phyloP scores from a whole-genome alignment of 495 filamentous ascomycete species.

The Hypoxylon lienhwacheense region DNA sequence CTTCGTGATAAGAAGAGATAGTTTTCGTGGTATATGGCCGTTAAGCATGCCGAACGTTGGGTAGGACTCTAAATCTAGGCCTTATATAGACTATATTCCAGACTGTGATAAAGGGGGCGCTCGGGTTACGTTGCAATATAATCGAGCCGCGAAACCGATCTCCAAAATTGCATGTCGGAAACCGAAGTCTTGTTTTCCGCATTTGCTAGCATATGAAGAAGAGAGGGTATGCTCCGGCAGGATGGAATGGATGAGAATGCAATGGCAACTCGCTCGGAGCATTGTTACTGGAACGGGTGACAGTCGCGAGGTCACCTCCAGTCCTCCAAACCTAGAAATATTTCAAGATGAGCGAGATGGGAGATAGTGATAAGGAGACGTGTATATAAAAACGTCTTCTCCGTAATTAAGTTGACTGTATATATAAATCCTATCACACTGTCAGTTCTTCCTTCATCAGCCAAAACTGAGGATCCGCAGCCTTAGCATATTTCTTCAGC shows the following conservation, averaged over 20 bases:
- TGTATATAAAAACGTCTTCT: conserved; percentile 20
- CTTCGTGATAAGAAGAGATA: too few species aligned
- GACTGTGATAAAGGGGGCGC: conserved; percentile 4
- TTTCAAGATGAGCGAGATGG: conserved; percentile 15
- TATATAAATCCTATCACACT: conserved; percentile 2
- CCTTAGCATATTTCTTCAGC: conserved; percentile 1
- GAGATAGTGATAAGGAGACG: conserved; percentile 8
- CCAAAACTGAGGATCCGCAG: neutral
- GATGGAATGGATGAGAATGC: conserved; percentile 11
- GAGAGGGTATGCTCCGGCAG: conserved; percentile 17
- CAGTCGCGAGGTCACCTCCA: conserved; percentile 28
- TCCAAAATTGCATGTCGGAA: conserved; percentile 25
- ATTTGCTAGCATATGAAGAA: conserved; percentile 7
- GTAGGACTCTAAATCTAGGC: conserved; percentile 18
- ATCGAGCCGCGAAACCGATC: conserved; percentile 19
- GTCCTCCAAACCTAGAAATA: conserved; percentile 19
- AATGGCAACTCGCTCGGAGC: conserved; percentile 20
- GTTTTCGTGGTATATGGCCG: too few species aligned
- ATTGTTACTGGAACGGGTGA: conserved; percentile 25
- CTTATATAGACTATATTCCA: conserved; percentile 28
- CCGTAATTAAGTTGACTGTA: conserved; percentile 11
- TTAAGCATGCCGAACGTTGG: conserved; percentile 11
- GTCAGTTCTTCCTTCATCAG: conserved; percentile 9
- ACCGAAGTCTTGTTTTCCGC: conserved; percentile 14
- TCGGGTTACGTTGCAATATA: conserved; percentile 26